Base-by-base conservation (phyloP, 2,329 filamentous ascomycete species). In the Colletotrichum lentis region DNA sequence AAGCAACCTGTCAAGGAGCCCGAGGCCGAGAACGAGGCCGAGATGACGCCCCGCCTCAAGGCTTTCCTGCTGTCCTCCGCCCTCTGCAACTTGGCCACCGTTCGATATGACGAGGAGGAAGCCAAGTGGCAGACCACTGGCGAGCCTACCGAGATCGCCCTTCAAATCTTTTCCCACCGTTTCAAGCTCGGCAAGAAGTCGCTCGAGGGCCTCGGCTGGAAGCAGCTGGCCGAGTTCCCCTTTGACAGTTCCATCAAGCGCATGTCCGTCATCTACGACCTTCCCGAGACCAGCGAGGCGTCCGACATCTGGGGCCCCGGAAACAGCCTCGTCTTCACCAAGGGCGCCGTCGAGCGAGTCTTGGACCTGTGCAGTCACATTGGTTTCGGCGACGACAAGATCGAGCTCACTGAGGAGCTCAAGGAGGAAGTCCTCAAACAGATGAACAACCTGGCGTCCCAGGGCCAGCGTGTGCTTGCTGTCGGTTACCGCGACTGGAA, bases 201-300 rank as follows among this genome's bases (percentile, higher is more conserved):
- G 1, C 78, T 88, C 2, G 83, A 85, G 64, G 77, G 73, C 3
- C 75, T 80, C 5, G 85, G 85, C n/a, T 90, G 88, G 87, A 85
- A 84, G 71, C 85, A 90, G 73, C 77, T 90, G 1, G 85, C 88
- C 60, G 91, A 94, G 73, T 92, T 91, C 69, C 90, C 91, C n/a
- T 94, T 94, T 74, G 91, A 94, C 77, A 92, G 89, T 64, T 85
- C 85, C 73, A 88, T 93, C 76, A 94, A 94, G 84, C 88, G 90
- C 73, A 94, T 94, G 91, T 91, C 90, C 10, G 90, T 93, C 64
- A 84, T 93, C 53, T 93, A 91, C 78, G 82, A 86, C 55, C 79
- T 78, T 6, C 84, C 85, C 1, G 43, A 57, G 5, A 71, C 74
- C 5, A 76, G 76, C 8, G 79, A 83, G 43, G 77, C 75, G 2